These are phyloP conservation scores for Phenoliferia sp. DNA, from an alignment of 1,284 basidiomycete species.

Conservation along the genomic window DNA sequence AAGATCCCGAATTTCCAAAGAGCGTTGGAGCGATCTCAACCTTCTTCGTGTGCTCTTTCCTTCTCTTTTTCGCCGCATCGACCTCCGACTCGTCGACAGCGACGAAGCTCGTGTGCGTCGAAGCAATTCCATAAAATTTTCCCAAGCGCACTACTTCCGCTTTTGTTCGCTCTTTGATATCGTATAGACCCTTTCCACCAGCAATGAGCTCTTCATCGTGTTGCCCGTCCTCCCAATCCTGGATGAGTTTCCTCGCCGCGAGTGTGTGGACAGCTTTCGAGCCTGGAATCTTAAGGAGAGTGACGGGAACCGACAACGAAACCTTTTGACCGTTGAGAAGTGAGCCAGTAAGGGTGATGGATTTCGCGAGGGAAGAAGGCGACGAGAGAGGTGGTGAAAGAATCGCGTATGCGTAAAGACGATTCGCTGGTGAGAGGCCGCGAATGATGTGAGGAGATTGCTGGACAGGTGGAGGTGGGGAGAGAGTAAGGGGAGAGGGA, in stretches of 20 bases:
- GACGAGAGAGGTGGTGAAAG: conserved; percentile 2
- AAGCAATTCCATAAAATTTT: conserved; percentile 52
- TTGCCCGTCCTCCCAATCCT: conserved; percentile 42
- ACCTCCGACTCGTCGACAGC: conserved; percentile 47
- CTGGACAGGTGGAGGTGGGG: conserved; percentile 5
- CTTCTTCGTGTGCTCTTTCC: no score
- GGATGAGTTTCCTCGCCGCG: conserved; percentile 53
- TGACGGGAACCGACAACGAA: conserved; percentile 12
- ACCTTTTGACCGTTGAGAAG: conserved; percentile 6
- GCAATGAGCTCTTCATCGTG: background rate
- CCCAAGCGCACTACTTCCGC: conserved; percentile 52
- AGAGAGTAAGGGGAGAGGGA: background rate
- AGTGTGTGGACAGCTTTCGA: conserved; percentile 49
- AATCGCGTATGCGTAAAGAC: conserved; percentile 20
- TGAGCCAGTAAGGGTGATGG: conserved; percentile 10
- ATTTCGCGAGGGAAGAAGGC: background rate
- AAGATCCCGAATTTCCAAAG: background rate
- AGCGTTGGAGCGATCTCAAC: background rate
- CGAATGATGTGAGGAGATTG: conserved; percentile 5
- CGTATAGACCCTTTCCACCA: background rate
- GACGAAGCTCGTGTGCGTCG: conserved; percentile 55
- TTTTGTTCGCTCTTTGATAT: conserved; percentile 39
- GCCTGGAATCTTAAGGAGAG: background rate
- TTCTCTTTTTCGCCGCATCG: background rate
- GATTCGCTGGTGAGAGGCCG: conserved; percentile 7